These are phyloP conservation scores for Suillus fuscotomentosus DNA, from an alignment of 768 basidiomycete species.

Conservation along the genomic window DNA sequence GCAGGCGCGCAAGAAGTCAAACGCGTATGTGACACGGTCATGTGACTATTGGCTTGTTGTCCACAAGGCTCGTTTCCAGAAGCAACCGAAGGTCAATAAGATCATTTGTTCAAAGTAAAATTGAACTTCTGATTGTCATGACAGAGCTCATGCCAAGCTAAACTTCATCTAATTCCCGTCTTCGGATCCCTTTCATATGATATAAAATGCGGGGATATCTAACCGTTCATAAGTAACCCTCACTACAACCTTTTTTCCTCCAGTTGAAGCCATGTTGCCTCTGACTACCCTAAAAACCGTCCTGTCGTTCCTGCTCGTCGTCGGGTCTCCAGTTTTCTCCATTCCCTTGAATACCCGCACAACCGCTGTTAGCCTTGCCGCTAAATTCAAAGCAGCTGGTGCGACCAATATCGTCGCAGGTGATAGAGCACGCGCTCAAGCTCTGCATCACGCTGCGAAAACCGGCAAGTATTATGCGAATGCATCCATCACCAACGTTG, in stretches of 20 bases:
- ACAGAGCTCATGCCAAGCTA: neutral
- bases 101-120: neutral
- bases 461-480: neutral
- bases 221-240: neutral
- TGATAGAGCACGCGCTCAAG: conserved; percentile 3
- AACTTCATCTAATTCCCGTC: neutral
- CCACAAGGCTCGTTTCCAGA: neutral
- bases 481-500: conserved; percentile 8
- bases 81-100: neutral
- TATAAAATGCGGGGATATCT: neutral
- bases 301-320: neutral
- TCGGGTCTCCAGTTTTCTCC: neutral
- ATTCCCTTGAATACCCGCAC: neutral
- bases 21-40: conserved; percentile 1
- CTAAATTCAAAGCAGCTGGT: conserved; percentile 4
- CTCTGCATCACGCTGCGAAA: neutral
- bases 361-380: neutral
- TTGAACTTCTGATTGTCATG: neutral
- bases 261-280: neutral
- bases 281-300: neutral
- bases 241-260: neutral
- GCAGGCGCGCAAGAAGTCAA: neutral
- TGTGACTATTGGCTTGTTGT: neutral
- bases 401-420: neutral
- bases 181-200: neutral